phyloP scores from a whole-genome alignment of 768 basidiomycete genomes.

The Boletus huronensis region DNA sequence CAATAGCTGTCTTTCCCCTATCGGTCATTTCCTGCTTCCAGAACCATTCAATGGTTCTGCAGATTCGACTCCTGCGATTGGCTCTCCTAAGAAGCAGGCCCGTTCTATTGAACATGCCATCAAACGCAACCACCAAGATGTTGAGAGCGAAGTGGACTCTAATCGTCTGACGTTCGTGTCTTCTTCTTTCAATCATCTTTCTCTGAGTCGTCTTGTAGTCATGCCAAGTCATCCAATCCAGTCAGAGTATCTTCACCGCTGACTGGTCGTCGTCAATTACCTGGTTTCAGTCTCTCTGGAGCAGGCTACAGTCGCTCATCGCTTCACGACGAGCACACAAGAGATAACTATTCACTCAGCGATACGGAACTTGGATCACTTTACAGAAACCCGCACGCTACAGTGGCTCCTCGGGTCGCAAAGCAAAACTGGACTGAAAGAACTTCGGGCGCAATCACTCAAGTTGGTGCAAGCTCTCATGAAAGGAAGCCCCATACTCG shows the following conservation, averaged over 20 bases:
- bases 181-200: neutral
- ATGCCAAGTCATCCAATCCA: neutral
- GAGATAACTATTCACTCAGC: neutral
- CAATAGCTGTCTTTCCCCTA: slow-evolving; percentile 16
- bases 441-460: neutral
- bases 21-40: slow-evolving; percentile 9
- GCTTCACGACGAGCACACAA: neutral
- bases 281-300: neutral
- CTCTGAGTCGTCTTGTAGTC: slow-evolving; percentile 11
- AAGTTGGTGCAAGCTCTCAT: slow-evolving; percentile 3
- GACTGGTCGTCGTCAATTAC: slow-evolving; percentile 1
- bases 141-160: neutral
- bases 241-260: slow-evolving; percentile 14
- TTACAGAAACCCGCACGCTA: neutral
- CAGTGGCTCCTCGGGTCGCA: neutral
- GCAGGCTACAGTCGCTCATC: neutral
- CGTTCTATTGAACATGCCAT: neutral
- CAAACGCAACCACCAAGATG: neutral
- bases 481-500: slow-evolving; percentile 11
- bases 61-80: neutral
- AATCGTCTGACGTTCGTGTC: slow-evolving; percentile 11
- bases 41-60: slow-evolving; percentile 5
- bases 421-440: neutral
- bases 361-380: neutral
- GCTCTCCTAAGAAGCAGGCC: neutral